Percentiles rank a stretch among this genome's conserved stretches.
phyloP scores from a whole-genome alignment of 139 green algal genomes.

The Chara braunii region DNA sequence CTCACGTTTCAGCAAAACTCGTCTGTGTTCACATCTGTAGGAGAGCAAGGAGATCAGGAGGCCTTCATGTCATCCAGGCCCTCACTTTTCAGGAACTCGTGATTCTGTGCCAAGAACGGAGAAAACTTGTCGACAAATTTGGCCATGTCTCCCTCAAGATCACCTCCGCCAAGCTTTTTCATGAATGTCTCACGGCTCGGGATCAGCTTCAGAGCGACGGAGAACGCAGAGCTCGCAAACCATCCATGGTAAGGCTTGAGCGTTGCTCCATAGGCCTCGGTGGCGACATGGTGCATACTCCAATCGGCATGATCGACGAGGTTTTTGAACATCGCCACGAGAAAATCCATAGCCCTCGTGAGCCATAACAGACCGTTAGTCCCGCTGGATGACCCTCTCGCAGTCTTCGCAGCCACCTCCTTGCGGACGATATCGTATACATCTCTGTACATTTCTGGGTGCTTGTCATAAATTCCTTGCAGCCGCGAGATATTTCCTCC shows the following conservation, averaged over 20 bases:
- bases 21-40: too few species aligned
- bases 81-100: slow-evolving; percentile 21
- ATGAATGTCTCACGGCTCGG: slow-evolving; percentile 7
- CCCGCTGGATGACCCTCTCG: neutral
- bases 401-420: slow-evolving; percentile 9
- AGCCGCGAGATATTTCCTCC: slow-evolving; percentile 29
- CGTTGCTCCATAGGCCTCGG: slow-evolving; percentile 12
- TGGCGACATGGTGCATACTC: slow-evolving; percentile 11
- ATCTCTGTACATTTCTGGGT: slow-evolving; percentile 9
- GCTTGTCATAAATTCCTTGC: neutral
- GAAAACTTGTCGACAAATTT: slow-evolving; percentile 13
- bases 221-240: slow-evolving; percentile 17
- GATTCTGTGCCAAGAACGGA: slow-evolving; percentile 10
- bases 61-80: too few species aligned
- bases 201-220: slow-evolving; percentile 11
- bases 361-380: slow-evolving; percentile 21
- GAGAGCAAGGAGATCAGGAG: too few species aligned
- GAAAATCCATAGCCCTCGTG: slow-evolving; percentile 31
- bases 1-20: too few species aligned
- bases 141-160: slow-evolving; percentile 14
- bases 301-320: slow-evolving; percentile 10
- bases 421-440: slow-evolving; percentile 23
- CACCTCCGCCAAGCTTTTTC: slow-evolving; percentile 16
- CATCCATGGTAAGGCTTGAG: slow-evolving; percentile 28
- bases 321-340: slow-evolving; percentile 18